Conservation (phyloP, 805 yeast genomes). For the Metschnikowia proteae region DNA sequence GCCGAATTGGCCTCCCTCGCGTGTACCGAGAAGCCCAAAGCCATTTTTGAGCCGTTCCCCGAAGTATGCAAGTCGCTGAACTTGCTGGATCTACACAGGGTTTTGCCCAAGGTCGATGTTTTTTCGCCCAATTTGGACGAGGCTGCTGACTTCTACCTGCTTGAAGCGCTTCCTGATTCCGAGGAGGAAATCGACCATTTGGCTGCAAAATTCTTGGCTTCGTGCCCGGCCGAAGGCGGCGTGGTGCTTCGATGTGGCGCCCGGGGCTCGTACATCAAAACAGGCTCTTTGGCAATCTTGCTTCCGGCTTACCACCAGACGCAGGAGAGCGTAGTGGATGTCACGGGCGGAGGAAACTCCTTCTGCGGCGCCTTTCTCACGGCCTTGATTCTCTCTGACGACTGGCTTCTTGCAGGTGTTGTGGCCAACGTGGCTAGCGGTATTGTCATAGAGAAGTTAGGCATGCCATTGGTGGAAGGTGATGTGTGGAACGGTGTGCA, state of each 20-base stretch:
- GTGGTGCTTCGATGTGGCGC: conserved; percentile 75
- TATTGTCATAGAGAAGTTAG: conserved; percentile 73
- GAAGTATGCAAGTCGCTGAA: conserved; percentile 59
- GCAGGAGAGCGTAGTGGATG: conserved; percentile 35
- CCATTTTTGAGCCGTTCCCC: conserved; percentile 87
- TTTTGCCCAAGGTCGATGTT: conserved; percentile 48
- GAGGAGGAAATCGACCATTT: conserved; percentile 34
- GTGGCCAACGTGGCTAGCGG: conserved; percentile 81
- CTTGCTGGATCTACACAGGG: conserved; percentile 24
- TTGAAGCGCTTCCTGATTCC: conserved; percentile 40
- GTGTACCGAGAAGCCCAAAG: conserved; percentile 28
- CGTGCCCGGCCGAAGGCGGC: conserved; percentile 42
- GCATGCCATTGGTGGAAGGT: conserved; percentile 51
- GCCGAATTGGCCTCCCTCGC: neutral
- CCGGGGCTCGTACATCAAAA: conserved; percentile 56
- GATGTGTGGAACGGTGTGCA: conserved; percentile 60
- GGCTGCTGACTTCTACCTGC: conserved; percentile 61
- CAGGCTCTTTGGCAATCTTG: conserved; percentile 36
- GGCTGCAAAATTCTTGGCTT: conserved; percentile 16
- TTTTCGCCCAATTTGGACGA: conserved; percentile 86
- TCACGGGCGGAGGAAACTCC: conserved; percentile 45
- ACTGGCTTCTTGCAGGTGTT: conserved; percentile 53
- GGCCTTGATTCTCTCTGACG: conserved; percentile 50
- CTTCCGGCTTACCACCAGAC: conserved; percentile 71
- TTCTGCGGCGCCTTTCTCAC: conserved; percentile 47